phyloP scores from a whole-genome alignment of 2,329 filamentous ascomycete species.

The Trichoderma sp. region DNA sequence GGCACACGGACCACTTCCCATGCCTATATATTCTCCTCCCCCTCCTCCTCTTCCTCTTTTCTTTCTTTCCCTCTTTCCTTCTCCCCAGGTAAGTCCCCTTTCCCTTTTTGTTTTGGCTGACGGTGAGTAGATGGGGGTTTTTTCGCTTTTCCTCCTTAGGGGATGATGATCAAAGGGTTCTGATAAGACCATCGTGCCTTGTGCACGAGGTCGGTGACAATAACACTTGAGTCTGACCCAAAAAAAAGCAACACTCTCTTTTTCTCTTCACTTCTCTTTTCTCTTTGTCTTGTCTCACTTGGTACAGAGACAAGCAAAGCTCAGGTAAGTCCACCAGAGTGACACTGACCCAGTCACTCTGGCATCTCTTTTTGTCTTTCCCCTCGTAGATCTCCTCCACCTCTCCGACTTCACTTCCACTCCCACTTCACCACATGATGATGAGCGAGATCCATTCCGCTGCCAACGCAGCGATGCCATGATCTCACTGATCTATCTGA shows the following conservation, averaged over 20 bases:
- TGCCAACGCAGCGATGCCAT: too few relatives aligned
- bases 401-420: background rate
- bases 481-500: too few relatives aligned
- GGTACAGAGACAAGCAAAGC: too few relatives aligned
- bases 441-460: too few relatives aligned
- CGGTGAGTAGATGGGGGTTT: background rate
- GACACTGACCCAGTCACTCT: too few relatives aligned
- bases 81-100: slow-evolving; percentile 5
- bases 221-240: slow-evolving; percentile 9
- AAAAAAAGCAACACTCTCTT: background rate
- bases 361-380: too few relatives aligned
- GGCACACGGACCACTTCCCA: background rate
- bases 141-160: background rate
- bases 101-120: background rate
- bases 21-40: slow-evolving; percentile 4
- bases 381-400: background rate
- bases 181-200: background rate
- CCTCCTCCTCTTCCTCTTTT: background rate
- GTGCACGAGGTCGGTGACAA: background rate
- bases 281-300: background rate
- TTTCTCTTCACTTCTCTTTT: background rate
- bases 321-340: too few relatives aligned
- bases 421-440: background rate
- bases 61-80: slow-evolving; percentile 18
- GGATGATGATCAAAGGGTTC: slow-evolving; percentile 20